Conservation (phyloP, 106 monocot species). For the Iris macrosiphon region DNA sequence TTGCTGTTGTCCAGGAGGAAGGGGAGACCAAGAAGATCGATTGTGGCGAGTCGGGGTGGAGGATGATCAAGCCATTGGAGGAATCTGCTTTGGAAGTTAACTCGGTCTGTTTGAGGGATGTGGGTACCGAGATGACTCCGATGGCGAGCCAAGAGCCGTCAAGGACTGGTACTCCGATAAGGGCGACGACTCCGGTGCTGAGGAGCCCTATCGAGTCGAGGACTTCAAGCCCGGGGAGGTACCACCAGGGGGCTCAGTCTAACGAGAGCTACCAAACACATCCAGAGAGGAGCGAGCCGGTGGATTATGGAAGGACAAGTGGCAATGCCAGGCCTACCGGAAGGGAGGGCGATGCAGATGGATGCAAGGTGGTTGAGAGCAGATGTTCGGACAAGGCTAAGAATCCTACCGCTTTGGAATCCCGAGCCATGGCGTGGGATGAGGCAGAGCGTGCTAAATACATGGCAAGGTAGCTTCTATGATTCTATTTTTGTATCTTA, state of each 20-base stretch:
- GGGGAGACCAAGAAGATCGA: conserved; percentile 92
- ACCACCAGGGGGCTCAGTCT: conserved; percentile 12
- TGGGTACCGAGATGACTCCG: conserved; percentile 97
- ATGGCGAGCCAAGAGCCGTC: conserved; percentile 87
- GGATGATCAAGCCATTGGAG: conserved; percentile 20
- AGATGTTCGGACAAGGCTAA: neutral
- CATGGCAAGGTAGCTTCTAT: conserved; percentile 66
- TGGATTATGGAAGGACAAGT: conserved; percentile 5
- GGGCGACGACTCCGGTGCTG: conserved; percentile 55
- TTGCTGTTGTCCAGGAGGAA: conserved; percentile 27
- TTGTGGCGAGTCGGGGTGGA: conserved; percentile 15
- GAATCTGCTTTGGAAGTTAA: conserved; percentile 25
- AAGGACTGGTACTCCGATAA: conserved; percentile 56
- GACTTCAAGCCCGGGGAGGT: conserved; percentile 46
- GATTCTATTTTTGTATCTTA: neutral
- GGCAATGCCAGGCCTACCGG: neutral
- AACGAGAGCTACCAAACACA: conserved; percentile 9
- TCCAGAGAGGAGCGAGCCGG: conserved; percentile 28
- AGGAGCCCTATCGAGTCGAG: conserved; percentile 69
- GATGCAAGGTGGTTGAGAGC: neutral
- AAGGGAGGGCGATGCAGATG: neutral
- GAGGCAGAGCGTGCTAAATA: conserved; percentile 73
- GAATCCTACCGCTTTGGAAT: conserved; percentile 40
- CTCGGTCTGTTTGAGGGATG: conserved; percentile 68
- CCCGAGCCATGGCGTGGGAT: conserved; percentile 64